phyloP scores from a whole-genome alignment of 768 basidiomycete species.

The Xerocomus potaroensis region DNA sequence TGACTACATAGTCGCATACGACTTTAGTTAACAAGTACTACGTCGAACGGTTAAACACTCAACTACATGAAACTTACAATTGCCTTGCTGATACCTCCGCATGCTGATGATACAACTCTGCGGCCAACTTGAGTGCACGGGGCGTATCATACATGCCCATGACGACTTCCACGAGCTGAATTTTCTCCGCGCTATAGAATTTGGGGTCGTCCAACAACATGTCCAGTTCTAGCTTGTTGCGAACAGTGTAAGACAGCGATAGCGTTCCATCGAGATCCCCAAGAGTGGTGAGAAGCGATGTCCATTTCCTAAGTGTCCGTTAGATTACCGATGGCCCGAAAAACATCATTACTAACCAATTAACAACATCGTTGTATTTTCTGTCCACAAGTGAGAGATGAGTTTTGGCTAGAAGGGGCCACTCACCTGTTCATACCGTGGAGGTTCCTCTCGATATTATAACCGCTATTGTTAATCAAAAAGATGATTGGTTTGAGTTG shows the following conservation, averaged over 20 bases:
- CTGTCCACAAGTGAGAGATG: slow-evolving; percentile 29
- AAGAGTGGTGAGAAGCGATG: slow-evolving; percentile 55
- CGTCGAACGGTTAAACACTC: too few relatives aligned
- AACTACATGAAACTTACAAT: slow-evolving; percentile 7
- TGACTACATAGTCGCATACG: too few relatives aligned
- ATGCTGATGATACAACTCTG: slow-evolving; percentile 30
- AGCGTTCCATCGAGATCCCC: slow-evolving; percentile 46
- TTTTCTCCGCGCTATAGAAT: slow-evolving; percentile 61
- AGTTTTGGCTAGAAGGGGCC: neutral
- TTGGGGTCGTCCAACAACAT: slow-evolving; percentile 56
- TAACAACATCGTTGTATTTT: slow-evolving; percentile 81
- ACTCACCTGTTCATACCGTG: slow-evolving; percentile 57
- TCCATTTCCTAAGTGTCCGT: slow-evolving; percentile 67
- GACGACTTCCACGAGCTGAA: slow-evolving; percentile 77
- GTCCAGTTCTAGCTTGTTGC: slow-evolving; percentile 62
- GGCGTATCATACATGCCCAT: slow-evolving; percentile 77
- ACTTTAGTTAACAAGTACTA: too few relatives aligned
- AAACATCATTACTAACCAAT: slow-evolving; percentile 49
- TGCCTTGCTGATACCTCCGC: slow-evolving; percentile 17
- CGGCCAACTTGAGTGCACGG: slow-evolving; percentile 50
- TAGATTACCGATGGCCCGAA: too few relatives aligned
- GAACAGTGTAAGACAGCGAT: slow-evolving; percentile 62
- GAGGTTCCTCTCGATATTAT: slow-evolving; percentile 81
- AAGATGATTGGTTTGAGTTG: slow-evolving; percentile 81
- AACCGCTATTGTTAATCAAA: slow-evolving; percentile 75